Base-by-base conservation (phyloP, 1,139 yeast genomes). In the Entelexis paramagnoliae region DNA sequence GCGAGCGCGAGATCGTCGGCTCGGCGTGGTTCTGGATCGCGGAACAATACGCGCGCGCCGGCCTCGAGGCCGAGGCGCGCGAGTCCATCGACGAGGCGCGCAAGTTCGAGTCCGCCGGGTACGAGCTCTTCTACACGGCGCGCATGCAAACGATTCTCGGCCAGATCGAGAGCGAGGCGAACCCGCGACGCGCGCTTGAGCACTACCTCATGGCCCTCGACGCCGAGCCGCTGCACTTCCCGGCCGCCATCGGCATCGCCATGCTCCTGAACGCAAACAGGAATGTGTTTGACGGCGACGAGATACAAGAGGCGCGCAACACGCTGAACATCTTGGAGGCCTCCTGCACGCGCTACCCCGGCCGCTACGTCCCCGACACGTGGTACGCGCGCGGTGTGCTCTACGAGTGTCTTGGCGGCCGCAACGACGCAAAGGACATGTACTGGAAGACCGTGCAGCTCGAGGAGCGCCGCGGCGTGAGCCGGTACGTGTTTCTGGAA, bases 1-100 rank as follows among this genome's bases (percentile, higher is more conserved):
- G n/a, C 9, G 55, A 52, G 17, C 28, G 49, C 20, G 35, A 41
- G 19, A 42, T 53, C 16, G 43, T 51, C 16, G 55, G 51, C 16
- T 19, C 22, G 35, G 29, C 50, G 33, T 88, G 96, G 96, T 66
- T 87, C 50, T 79, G 87, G 78, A 74, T 86, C 0, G 76, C 88
- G 1, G 75, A 75, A 40, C 69, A 86, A 36, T 88, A 85, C 64
- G 68, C 77, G 59, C 76, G 78, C 57, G 72, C 77, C 5, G 80
- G 76, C 1, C 68, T 78, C 51, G 58, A 68, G 4, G 75, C 71
- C 8, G 94, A 86, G 54, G 79, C 89, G 11, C 81, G 80, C 60
- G 81, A 78, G 56, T 84, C 95, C 49, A 73, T 87, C 8, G 73
- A 75, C 9, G 95, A 87, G 64, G 87, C 94, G 0, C 84, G 78